A percentile compares a stretch with the other conserved stretches of the same genome.
Conservation (phyloP, 2,329 filamentous ascomycete genomes). For the Fusarium redolens region DNA sequence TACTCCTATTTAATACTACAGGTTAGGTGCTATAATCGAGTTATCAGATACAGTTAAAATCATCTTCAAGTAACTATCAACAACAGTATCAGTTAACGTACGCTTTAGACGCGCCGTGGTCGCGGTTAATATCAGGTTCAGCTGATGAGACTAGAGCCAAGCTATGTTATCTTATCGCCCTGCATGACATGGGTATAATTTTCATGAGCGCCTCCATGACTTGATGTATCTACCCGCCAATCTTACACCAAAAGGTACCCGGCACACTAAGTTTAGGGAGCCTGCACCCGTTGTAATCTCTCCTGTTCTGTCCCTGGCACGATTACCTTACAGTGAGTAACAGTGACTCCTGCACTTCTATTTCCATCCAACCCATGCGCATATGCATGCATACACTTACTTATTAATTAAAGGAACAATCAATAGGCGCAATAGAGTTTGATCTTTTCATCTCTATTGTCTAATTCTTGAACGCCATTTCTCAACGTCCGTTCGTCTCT, state of each 20-base stretch:
- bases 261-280: background rate
- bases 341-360: constrained; percentile 27
- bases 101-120: background rate
- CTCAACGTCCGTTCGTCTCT: background rate
- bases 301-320: constrained; percentile 19
- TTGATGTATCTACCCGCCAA: constrained; percentile 22
- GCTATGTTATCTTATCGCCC: constrained; percentile 37
- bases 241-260: constrained; percentile 21
- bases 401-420: constrained; percentile 7
- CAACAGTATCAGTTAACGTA: background rate
- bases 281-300: constrained; percentile 30
- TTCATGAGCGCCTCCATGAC: constrained; percentile 5
- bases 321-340: constrained; percentile 10
- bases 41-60: background rate
- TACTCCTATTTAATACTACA: background rate
- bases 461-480: background rate
- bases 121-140: background rate
- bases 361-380: constrained; percentile 29
- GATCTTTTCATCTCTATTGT: background rate
- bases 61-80: background rate
- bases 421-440: background rate
- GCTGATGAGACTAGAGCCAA: background rate
- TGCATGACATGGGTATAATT: constrained; percentile 30
- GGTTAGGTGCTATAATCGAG: background rate
- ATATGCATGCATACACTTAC: background rate